Evolutionary conservation across 768 basidiomycete genomes (phyloP).

Genomic region (Tylopilus felleus): DNA sequence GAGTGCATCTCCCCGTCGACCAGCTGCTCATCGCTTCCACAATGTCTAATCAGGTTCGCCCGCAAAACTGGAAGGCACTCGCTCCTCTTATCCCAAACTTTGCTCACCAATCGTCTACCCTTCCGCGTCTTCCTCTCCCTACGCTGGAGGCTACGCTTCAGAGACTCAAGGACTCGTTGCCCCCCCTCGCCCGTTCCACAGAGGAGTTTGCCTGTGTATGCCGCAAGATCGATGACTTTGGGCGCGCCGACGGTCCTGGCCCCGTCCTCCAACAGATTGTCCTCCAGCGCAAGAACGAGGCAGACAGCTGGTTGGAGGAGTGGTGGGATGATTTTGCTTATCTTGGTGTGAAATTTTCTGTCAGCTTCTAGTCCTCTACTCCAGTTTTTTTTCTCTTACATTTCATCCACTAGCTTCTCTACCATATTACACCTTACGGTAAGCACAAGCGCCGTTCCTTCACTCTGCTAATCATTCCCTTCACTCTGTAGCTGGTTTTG

Average conservation of each 20-base stretch:
- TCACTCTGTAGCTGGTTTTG: constrained; percentile 64
- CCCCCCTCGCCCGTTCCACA: constrained; percentile 66
- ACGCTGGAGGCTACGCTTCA: constrained; percentile 60
- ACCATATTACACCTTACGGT: constrained; percentile 97
- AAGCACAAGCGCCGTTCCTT: constrained; percentile 17
- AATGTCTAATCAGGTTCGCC: constrained; percentile 32
- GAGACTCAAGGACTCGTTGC: constrained; percentile 65
- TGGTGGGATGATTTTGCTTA: constrained; percentile 94
- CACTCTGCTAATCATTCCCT: constrained; percentile 7
- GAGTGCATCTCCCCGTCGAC: neutral
- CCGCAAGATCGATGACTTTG: constrained; percentile 69
- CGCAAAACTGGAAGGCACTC: constrained; percentile 30
- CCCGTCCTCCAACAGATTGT: constrained; percentile 64
- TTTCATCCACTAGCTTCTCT: constrained; percentile 53
- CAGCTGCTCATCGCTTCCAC: constrained; percentile 8
- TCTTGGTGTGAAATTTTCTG: constrained; percentile 81
- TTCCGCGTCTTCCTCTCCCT: constrained; percentile 77
- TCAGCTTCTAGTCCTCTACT: constrained; percentile 31
- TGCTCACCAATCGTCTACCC: constrained; percentile 48
- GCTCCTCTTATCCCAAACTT: constrained; percentile 32
- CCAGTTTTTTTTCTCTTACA: neutral
- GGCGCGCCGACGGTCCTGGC: constrained; percentile 36
- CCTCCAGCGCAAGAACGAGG: constrained; percentile 49
- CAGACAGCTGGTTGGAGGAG: constrained; percentile 80
- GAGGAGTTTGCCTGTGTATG: constrained; percentile 53